Percentiles rank a stretch among this genome's conserved stretches.
phyloP scores from a whole-genome alignment of 2,329 filamentous ascomycete species.

The Herpotrichia juniperi region DNA sequence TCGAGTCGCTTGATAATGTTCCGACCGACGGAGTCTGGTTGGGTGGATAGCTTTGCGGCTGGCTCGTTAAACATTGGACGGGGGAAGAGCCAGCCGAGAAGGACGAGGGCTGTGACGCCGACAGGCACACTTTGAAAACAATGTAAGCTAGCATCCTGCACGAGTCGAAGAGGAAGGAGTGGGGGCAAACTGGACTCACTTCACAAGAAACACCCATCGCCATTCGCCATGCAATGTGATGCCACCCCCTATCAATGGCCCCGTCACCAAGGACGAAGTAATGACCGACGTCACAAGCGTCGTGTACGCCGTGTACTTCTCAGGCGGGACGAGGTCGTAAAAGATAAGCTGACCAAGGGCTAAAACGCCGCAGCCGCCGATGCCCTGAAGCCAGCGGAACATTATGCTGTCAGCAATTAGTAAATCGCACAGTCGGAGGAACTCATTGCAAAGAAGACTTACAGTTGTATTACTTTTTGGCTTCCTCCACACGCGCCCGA shows the following conservation, averaged over 20 bases:
- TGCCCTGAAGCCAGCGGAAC: slow-evolving; percentile 39
- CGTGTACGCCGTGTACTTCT: slow-evolving; percentile 11
- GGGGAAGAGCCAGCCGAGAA: slow-evolving; percentile 2
- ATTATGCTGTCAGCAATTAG: no score
- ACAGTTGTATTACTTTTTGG: slow-evolving; percentile 35
- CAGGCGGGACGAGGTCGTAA: slow-evolving; percentile 31
- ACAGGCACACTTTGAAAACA: slow-evolving; percentile 15
- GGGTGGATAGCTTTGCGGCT: background rate
- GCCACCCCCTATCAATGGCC: slow-evolving; percentile 22
- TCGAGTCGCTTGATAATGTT: slow-evolving; percentile 6
- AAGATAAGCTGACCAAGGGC: slow-evolving; percentile 36
- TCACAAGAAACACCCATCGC: slow-evolving; percentile 26
- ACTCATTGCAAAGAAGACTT: no score
- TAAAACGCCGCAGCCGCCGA: slow-evolving; percentile 40
- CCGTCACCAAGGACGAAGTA: slow-evolving; percentile 12
- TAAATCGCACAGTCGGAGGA: no score
- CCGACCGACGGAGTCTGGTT: background rate
- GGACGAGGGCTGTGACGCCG: background rate
- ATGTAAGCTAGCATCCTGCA: background rate
- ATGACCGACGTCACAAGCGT: slow-evolving; percentile 11
- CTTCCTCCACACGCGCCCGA: slow-evolving; percentile 36
- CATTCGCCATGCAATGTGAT: slow-evolving; percentile 14
- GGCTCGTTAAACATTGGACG: slow-evolving; percentile 5
- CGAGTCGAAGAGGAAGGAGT: background rate
- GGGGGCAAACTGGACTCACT: no score